Evolutionary conservation across 352 stramenopile species (phyloP).

Genomic region (Phytopythium helicoides): DNA sequence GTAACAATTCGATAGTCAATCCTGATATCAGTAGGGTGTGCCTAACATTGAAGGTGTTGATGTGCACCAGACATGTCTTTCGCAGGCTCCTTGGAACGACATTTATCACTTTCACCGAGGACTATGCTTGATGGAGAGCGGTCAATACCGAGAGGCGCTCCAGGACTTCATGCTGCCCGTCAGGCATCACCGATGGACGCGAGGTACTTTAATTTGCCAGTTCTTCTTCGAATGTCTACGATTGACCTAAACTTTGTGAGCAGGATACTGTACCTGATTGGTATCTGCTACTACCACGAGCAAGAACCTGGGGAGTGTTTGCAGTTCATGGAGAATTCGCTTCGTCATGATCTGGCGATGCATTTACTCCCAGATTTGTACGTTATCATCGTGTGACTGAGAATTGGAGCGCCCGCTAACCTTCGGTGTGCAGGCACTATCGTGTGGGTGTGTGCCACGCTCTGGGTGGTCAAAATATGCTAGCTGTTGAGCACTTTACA

Average conservation of each 20-base stretch:
- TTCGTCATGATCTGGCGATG: constrained; percentile 19
- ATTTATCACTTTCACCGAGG: constrained; percentile 68
- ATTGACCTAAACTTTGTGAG: neutral
- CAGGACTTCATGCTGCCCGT: constrained; percentile 50
- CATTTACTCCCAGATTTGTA: constrained; percentile 62
- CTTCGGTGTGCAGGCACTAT: constrained; percentile 48
- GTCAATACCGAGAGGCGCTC: constrained; percentile 42
- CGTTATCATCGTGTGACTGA: constrained; percentile 5
- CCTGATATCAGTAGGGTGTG: neutral
- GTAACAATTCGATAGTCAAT: constrained; percentile 16
- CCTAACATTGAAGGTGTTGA: neutral
- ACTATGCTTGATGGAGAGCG: constrained; percentile 58
- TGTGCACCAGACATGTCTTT: constrained; percentile 35
- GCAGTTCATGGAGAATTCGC: constrained; percentile 38
- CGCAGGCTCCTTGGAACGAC: constrained; percentile 38
- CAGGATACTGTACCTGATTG: constrained; percentile 64
- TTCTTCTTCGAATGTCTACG: constrained; percentile 3
- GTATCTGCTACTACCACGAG: constrained; percentile 63
- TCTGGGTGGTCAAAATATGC: constrained; percentile 42
- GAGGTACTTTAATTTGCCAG: constrained; percentile 20
- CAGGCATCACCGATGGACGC: constrained; percentile 22
- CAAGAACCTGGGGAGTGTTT: constrained; percentile 42
- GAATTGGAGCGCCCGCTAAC: constrained; percentile 7
- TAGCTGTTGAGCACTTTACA: constrained; percentile 73
- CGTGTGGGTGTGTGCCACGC: constrained; percentile 62